phyloP scores from a whole-genome alignment of 192 early-diverging fungal genomes.

The Martensiomyces pterosporus region DNA sequence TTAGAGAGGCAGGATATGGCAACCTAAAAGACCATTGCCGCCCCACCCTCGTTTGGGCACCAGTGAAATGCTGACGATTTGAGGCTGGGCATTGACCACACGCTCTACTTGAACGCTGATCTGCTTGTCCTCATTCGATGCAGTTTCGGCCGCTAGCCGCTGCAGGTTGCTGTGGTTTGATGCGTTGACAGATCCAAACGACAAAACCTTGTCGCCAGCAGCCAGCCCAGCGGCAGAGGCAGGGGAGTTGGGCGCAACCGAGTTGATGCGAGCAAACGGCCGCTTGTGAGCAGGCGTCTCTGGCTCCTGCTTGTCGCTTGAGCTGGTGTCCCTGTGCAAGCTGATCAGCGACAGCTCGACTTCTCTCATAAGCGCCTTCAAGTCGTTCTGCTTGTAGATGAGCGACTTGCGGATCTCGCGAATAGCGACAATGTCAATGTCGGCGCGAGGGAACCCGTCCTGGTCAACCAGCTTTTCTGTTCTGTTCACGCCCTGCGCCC shows the following conservation, averaged over 20 bases:
- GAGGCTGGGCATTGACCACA: constrained; percentile 26
- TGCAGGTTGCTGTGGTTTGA: constrained; percentile 21
- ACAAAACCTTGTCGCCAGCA: constrained; percentile 32
- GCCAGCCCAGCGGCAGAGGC: constrained; percentile 33
- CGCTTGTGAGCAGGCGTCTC: constrained; percentile 1
- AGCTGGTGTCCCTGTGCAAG: constrained; percentile 28
- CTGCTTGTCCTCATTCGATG: constrained; percentile 17
- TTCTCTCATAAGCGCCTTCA: constrained; percentile 51
- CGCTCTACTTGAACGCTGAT: constrained; percentile 24
- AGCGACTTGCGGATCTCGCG: constrained; percentile 52
- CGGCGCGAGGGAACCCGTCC: constrained; percentile 64
- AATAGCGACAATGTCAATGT: constrained; percentile 62
- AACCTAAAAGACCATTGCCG: constrained; percentile 42
- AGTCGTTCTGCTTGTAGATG: constrained; percentile 56
- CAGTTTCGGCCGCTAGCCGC: constrained; percentile 12
- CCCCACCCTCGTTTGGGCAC: constrained; percentile 37
- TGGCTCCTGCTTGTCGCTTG: not conserved
- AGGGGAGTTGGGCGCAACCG: constrained; percentile 32
- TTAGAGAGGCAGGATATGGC: constrained; percentile 30
- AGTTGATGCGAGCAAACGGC: constrained; percentile 42
- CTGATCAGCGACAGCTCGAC: constrained; percentile 52
- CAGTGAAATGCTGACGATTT: constrained; percentile 10
- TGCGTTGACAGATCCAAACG: constrained; percentile 17
- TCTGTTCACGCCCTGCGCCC: constrained; percentile 47
- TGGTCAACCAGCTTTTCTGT: constrained; percentile 54